Conservation (phyloP, 495 filamentous ascomycete species). For the Saxispiralis lemnorum region DNA sequence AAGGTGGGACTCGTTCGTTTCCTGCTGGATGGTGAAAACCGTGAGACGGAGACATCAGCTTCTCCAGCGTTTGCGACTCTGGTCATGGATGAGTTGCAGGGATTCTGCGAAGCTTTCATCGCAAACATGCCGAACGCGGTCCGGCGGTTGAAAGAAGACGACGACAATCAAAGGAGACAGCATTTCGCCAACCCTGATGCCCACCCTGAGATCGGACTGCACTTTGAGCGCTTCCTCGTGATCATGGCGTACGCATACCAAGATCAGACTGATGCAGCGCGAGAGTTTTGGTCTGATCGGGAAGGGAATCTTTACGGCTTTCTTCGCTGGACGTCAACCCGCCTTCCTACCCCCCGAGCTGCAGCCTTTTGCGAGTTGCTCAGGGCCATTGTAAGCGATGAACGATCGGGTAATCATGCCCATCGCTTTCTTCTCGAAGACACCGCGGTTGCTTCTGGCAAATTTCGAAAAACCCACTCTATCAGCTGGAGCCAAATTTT, state of each 20-base stretch:
- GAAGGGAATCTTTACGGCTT: slow-evolving; percentile 88
- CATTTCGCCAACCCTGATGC: slow-evolving; percentile 38
- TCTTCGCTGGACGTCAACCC: slow-evolving; percentile 80
- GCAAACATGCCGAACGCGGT: slow-evolving; percentile 87
- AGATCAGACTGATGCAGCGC: slow-evolving; percentile 58
- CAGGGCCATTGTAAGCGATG: slow-evolving; percentile 61
- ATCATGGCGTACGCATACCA: slow-evolving; percentile 87
- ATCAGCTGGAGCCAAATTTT: slow-evolving; percentile 89
- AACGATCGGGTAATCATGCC: slow-evolving; percentile 59
- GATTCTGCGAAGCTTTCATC: slow-evolving; percentile 76
- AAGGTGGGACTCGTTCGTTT: slow-evolving; percentile 55
- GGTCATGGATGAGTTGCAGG: slow-evolving; percentile 64
- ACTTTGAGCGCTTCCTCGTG: slow-evolving; percentile 78
- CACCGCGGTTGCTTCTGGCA: slow-evolving; percentile 48
- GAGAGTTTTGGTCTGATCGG: slow-evolving; percentile 72
- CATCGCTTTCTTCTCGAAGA: slow-evolving; percentile 86
- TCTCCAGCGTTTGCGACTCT: slow-evolving; percentile 45
- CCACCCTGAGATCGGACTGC: slow-evolving; percentile 47
- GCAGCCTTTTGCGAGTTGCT: slow-evolving; percentile 94
- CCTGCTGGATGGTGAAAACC: slow-evolving; percentile 32
- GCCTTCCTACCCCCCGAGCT: slow-evolving; percentile 80
- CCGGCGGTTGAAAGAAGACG: slow-evolving; percentile 66
- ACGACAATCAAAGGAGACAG: slow-evolving; percentile 61
- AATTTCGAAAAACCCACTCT: slow-evolving; percentile 58
- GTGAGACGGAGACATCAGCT: slow-evolving; percentile 44